Evolutionary conservation across 129 eudicot genomes (phyloP), one percentile per base, ranked within the genome.

Genomic region (Tagetes erecta): DNA sequence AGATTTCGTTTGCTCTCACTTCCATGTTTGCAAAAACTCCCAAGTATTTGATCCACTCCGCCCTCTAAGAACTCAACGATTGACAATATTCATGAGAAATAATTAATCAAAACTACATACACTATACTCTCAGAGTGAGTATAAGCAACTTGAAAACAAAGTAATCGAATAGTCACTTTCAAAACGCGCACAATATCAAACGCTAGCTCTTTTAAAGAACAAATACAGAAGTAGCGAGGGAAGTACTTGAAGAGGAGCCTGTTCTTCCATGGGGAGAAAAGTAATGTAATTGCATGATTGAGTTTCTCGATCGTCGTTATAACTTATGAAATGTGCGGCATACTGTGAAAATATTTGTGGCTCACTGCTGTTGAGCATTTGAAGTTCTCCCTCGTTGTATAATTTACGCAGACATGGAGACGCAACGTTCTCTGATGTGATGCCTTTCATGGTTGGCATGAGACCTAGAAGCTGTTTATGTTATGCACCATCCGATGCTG

Each of bases 31-130:
- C 94, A 74, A 87, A 95, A 14, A 86, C 85, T 46, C 96, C 99
- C 72, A 95, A 50, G 80, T 85, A 95, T 84, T 95, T 95, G 81
- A 95, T 95, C 99, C 99, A 91, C 82, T 95, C 99, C 57, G 97
- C 99, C 70, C 91, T 79, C 99, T 95, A 82, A 31, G 35, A 84
- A 58, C 56, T 49, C 33, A 57, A 46, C 10, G 5, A 37, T n/a
- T 14, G 14, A 6, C 30, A 7, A 50, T 36, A 35, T 65, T 51
- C 41, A 71, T 51, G 33, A 77, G 50, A 33, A 55, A 55, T 55
- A 52, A 52, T 5, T 52, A 52, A 52, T 52, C 59, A 52, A 8
- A 52, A 52, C 14, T 31, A 52, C 31, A 52, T 14, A 52, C 34
- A 52, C 58, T 52, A 14, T 5, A 27, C 34, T 13, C 63, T 27